A percentile compares a stretch with the other conserved stretches of the same genome.
Evolutionary conservation across 179 eudicot genomes (phyloP).

Genomic region (Amaranthus tricolor): DNA sequence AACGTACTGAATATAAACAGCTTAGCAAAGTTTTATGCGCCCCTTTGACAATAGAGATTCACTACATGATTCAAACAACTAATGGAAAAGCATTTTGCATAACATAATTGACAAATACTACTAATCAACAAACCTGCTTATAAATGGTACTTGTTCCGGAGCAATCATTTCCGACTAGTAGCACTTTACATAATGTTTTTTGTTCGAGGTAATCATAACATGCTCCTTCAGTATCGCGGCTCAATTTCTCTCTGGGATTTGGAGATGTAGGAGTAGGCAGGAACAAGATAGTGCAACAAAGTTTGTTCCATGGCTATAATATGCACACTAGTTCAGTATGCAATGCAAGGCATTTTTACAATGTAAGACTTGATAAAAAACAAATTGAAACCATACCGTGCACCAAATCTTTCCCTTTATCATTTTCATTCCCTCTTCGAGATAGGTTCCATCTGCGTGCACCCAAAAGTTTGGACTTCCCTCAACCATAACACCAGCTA

Average conservation of each 20-base stretch:
- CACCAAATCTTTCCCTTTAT: slow-evolving; percentile 41
- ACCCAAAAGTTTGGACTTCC: slow-evolving; percentile 38
- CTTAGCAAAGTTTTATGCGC: background rate
- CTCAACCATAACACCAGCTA: slow-evolving; percentile 41
- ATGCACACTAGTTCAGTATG: slow-evolving; percentile 6
- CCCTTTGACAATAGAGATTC: background rate
- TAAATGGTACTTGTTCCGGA: slow-evolving; percentile 81
- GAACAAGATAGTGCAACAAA: slow-evolving; percentile 34
- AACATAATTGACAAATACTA: background rate
- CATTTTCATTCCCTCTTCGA: slow-evolving; percentile 42
- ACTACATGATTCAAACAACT: slow-evolving; percentile 2
- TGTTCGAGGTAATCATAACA: slow-evolving; percentile 40
- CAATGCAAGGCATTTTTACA: background rate
- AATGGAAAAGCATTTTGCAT: background rate
- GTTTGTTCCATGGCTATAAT: slow-evolving; percentile 40
- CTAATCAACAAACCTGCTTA: slow-evolving; percentile 61
- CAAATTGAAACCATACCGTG: slow-evolving; percentile 27
- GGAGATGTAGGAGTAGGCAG: slow-evolving; percentile 44
- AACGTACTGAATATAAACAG: background rate
- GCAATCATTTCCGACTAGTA: slow-evolving; percentile 57
- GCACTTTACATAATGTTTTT: slow-evolving; percentile 44
- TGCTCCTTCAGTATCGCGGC: slow-evolving; percentile 19
- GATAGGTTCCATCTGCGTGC: slow-evolving; percentile 33
- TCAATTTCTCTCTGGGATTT: slow-evolving; percentile 22
- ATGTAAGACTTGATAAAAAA: slow-evolving; percentile 3